Percentiles rank a stretch among this genome's conserved stretches.
Conservation (phyloP, 2,329 filamentous ascomycete genomes). For the Cercospora sojina region DNA sequence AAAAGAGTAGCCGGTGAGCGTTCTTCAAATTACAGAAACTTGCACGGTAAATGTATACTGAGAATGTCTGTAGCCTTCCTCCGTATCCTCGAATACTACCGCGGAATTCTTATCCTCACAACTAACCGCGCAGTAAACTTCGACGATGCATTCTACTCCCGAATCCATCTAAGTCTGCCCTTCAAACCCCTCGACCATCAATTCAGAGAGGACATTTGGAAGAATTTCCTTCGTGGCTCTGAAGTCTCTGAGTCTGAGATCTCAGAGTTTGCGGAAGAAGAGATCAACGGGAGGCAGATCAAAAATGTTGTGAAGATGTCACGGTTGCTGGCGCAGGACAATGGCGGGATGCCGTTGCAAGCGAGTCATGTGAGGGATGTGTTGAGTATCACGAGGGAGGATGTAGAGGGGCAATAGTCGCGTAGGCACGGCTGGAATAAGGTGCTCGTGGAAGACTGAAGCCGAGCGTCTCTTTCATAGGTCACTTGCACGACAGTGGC, state of each 20-base stretch:
- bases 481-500: not conserved
- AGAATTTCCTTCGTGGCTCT: conserved; percentile 59
- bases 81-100: conserved; percentile 39
- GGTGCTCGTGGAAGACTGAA: not conserved
- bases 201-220: conserved; percentile 65
- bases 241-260: conserved; percentile 13
- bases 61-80: conserved; percentile 36
- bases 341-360: not conserved
- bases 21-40: not conserved
- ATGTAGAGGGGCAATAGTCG: not conserved
- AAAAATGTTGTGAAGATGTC: conserved; percentile 27
- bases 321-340: conserved; percentile 18
- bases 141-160: conserved; percentile 40
- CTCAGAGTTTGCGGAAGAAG: conserved; percentile 15
- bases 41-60: not conserved
- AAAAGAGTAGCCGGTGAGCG: conserved; percentile 24
- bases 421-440: not conserved
- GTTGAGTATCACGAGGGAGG: conserved; percentile 9
- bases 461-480: not conserved
- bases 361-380: conserved; percentile 4
- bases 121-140: conserved; percentile 41
- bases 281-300: conserved; percentile 22
- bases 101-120: conserved; percentile 43
- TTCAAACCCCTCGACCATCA: conserved; percentile 19
- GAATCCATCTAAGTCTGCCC: conserved; percentile 37